phyloP scores from a whole-genome alignment of 495 filamentous ascomycete species.

The Penicillium canariense region DNA sequence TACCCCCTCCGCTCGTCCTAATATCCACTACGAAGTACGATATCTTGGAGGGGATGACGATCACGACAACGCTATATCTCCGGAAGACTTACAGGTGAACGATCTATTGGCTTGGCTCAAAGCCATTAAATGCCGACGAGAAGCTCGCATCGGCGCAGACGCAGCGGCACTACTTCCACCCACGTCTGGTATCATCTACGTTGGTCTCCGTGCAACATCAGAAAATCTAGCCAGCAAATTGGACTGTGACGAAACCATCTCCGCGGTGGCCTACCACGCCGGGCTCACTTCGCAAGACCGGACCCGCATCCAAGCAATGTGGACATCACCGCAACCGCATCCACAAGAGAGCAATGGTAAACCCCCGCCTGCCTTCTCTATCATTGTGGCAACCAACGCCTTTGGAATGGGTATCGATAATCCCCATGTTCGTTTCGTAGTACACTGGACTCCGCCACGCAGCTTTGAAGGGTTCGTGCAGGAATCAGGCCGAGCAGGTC shows the following conservation, averaged over 20 bases:
- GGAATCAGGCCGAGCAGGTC: slow-evolving; percentile 87
- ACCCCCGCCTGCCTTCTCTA: slow-evolving; percentile 61
- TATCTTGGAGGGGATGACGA: slow-evolving; percentile 62
- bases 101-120: slow-evolving; percentile 73
- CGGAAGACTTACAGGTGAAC: slow-evolving; percentile 52
- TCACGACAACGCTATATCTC: slow-evolving; percentile 20
- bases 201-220: slow-evolving; percentile 71
- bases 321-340: slow-evolving; percentile 64
- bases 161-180: slow-evolving; percentile 53
- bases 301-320: slow-evolving; percentile 54
- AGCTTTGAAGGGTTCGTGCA: slow-evolving; percentile 95
- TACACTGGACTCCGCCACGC: slow-evolving; percentile 90
- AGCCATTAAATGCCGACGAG: slow-evolving; percentile 62
- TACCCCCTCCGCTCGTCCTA: slow-evolving; percentile 75
- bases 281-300: slow-evolving; percentile 44
- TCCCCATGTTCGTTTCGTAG: slow-evolving; percentile 85
- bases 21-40: slow-evolving; percentile 90
- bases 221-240: slow-evolving; percentile 62
- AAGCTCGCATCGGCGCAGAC: slow-evolving; percentile 34
- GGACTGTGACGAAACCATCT: slow-evolving; percentile 33
- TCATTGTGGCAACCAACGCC: slow-evolving; percentile 91
- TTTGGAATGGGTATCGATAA: slow-evolving; percentile 99
- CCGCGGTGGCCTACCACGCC: slow-evolving; percentile 51
- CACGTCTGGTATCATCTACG: slow-evolving; percentile 90
- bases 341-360: slow-evolving; percentile 8